Conservation (phyloP, 2,329 filamentous ascomycete species). For the Onygenales sp. region DNA sequence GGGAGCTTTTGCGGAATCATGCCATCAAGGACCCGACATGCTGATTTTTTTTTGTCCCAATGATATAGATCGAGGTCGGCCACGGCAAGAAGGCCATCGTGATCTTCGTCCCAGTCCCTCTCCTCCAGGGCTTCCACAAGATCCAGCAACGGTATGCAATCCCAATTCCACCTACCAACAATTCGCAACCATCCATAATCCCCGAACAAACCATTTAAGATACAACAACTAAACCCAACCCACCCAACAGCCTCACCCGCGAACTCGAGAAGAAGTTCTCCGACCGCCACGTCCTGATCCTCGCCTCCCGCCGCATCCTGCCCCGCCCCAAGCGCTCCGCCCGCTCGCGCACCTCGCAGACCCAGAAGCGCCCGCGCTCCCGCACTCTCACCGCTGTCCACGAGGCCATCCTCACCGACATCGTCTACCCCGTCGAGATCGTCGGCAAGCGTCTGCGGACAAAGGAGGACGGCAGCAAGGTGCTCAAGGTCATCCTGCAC, state of each 20-base stretch:
- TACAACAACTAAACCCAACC: not conserved
- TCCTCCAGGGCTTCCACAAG: slow-evolving; percentile 97
- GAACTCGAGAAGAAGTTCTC: slow-evolving; percentile 99
- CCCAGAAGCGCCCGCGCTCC: slow-evolving; percentile 96
- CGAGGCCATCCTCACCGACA: slow-evolving; percentile 94
- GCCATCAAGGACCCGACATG: not conserved
- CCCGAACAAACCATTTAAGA: not conserved
- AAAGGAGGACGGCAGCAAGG: slow-evolving; percentile 97
- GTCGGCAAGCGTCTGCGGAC: slow-evolving; percentile 98
- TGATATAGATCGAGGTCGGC: slow-evolving; percentile 92
- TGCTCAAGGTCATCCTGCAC: slow-evolving; percentile 97
- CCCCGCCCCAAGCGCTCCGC: slow-evolving; percentile 97
- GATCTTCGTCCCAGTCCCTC: slow-evolving; percentile 99
- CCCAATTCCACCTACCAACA: not conserved
- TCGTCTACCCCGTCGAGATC: slow-evolving; percentile 99
- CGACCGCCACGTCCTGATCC: slow-evolving; percentile 98
- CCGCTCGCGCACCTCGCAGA: slow-evolving; percentile 92
- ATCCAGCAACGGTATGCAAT: slow-evolving; percentile 94
- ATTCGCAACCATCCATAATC: not conserved
- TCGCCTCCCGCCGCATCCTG: slow-evolving; percentile 96
- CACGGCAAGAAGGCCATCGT: slow-evolving; percentile 99
- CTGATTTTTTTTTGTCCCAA: slow-evolving; percentile 19
- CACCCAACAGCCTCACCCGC: slow-evolving; percentile 70
- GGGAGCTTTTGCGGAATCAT: slow-evolving; percentile 11
- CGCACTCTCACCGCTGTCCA: slow-evolving; percentile 97